phyloP scores from a whole-genome alignment of 331 rosid species.

The Cydonia oblonga region DNA sequence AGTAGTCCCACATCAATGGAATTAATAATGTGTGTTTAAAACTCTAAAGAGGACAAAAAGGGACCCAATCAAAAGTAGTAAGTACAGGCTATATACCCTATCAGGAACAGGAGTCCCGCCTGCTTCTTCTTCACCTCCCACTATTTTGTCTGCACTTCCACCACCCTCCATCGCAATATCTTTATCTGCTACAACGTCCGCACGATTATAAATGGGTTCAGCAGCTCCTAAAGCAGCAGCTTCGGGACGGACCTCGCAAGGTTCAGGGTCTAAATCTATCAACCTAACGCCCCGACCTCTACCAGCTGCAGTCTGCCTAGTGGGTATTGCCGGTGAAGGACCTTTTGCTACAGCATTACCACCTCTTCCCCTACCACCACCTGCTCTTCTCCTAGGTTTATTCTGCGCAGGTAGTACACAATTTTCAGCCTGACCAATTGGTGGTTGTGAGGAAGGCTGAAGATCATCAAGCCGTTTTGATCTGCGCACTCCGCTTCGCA shows the following conservation, averaged over 20 bases:
- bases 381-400: slow-evolving; percentile 73
- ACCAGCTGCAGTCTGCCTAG: slow-evolving; percentile 81
- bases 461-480: slow-evolving; percentile 90
- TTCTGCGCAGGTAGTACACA: slow-evolving; percentile 59
- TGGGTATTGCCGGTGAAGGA: slow-evolving; percentile 64
- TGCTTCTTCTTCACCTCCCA: slow-evolving; percentile 74
- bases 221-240: slow-evolving; percentile 55
- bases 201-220: slow-evolving; percentile 44
- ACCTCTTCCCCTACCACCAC: slow-evolving; percentile 83
- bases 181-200: slow-evolving; percentile 59
- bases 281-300: slow-evolving; percentile 87
- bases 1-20: slow-evolving; percentile 6
- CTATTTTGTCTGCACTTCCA: slow-evolving; percentile 69
- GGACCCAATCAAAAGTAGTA: slow-evolving; percentile 7
- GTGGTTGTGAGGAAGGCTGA: slow-evolving; percentile 66
- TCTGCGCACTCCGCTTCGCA: slow-evolving; percentile 98
- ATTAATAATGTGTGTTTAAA: neutral
- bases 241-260: slow-evolving; percentile 53
- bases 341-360: slow-evolving; percentile 85
- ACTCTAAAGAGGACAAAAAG: slow-evolving; percentile 10
- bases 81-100: slow-evolving; percentile 48
- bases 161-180: slow-evolving; percentile 84
- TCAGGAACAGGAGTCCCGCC: slow-evolving; percentile 78
- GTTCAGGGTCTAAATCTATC: slow-evolving; percentile 78
- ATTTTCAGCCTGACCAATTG: slow-evolving; percentile 64